A percentile compares a stretch with the other conserved stretches of the same genome.
phyloP scores from a whole-genome alignment of 139 green algal genomes.

The Chlamydomonas schloesseri region DNA sequence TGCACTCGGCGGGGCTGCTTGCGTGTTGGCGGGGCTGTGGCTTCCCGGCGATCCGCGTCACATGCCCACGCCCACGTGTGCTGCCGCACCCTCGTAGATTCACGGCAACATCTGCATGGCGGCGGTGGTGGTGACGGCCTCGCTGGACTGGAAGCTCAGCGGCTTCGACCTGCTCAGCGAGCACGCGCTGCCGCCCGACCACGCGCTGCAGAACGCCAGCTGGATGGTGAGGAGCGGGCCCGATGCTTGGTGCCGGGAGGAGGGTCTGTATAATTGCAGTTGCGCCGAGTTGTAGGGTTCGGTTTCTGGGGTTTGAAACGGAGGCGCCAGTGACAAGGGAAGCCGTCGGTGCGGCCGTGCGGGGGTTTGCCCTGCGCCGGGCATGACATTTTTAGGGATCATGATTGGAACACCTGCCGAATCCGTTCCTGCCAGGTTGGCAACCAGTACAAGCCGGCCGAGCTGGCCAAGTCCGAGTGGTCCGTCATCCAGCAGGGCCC shows the following conservation, averaged over 20 bases:
- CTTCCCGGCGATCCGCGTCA: too few species aligned
- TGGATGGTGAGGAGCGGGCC: conserved; percentile 15
- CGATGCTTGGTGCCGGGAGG: too few species aligned
- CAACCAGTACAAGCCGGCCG: conserved; percentile 91
- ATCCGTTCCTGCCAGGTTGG: conserved; percentile 15
- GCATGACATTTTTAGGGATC: too few species aligned
- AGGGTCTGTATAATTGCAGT: too few species aligned
- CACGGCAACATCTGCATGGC: conserved; percentile 93
- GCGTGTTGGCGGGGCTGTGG: too few species aligned
- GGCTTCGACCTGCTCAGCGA: conserved; percentile 94
- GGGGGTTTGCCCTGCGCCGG: too few species aligned
- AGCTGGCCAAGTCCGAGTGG: conserved; percentile 91
- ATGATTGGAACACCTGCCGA: too few species aligned
- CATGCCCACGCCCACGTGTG: too few species aligned
- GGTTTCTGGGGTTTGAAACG: too few species aligned
- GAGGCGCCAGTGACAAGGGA: too few species aligned
- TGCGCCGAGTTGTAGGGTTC: too few species aligned
- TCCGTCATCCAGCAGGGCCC: conserved; percentile 75
- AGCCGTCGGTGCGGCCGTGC: too few species aligned
- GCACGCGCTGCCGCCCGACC: conserved; percentile 58
- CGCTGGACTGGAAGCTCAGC: conserved; percentile 95
- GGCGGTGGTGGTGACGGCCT: conserved; percentile 90
- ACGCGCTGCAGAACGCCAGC: neutral
- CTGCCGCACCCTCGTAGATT: conserved; percentile 71
- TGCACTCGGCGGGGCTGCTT: neutral